A percentile compares a stretch with the other conserved stretches of the same genome.
These are phyloP conservation scores for Dryas integrifolia DNA, from an alignment of 331 rosid genomes.

Conservation along the genomic window DNA sequence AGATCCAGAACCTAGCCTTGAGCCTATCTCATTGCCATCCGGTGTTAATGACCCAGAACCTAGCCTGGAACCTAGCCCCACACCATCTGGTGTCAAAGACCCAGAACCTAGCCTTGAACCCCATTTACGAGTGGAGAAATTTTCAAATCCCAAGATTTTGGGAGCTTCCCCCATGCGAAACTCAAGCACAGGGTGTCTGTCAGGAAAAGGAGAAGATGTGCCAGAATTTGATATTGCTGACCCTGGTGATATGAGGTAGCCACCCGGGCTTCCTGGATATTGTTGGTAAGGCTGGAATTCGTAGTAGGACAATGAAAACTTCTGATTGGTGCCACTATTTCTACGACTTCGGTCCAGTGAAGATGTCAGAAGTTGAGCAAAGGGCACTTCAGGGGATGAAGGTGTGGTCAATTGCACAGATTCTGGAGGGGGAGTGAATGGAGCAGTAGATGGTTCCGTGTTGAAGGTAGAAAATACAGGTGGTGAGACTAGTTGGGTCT, in stretches of 20 bases:
- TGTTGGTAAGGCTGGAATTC: slow-evolving; percentile 87
- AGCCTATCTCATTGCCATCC: slow-evolving; percentile 64
- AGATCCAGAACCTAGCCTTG: slow-evolving; percentile 77
- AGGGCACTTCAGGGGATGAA: slow-evolving; percentile 98
- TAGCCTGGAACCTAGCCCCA: slow-evolving; percentile 78
- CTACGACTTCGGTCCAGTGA: slow-evolving; percentile 64
- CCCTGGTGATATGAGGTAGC: slow-evolving; percentile 88
- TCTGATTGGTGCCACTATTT: slow-evolving; percentile 53
- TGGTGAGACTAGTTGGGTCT: slow-evolving; percentile 96
- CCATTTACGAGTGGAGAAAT: slow-evolving; percentile 74
- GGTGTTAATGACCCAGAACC: slow-evolving; percentile 96
- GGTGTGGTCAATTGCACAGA: slow-evolving; percentile 93
- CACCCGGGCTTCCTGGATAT: slow-evolving; percentile 91
- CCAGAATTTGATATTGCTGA: slow-evolving; percentile 91
- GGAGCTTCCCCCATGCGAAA: slow-evolving; percentile 74
- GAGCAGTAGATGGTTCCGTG: slow-evolving; percentile 93
- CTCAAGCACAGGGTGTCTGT: slow-evolving; percentile 66
- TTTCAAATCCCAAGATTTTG: slow-evolving; percentile 67
- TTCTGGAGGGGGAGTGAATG: slow-evolving; percentile 95
- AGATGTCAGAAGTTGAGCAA: slow-evolving; percentile 90
- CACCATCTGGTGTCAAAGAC: slow-evolving; percentile 89
- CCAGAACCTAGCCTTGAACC: slow-evolving; percentile 89
- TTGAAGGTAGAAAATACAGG: slow-evolving; percentile 89
- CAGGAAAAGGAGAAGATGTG: slow-evolving; percentile 85
- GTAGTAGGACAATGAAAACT: slow-evolving; percentile 62